Evolutionary conservation across 768 basidiomycete genomes (phyloP), one percentile per base, ranked within the genome.

Genomic region (Phaeolepiota aurea): DNA sequence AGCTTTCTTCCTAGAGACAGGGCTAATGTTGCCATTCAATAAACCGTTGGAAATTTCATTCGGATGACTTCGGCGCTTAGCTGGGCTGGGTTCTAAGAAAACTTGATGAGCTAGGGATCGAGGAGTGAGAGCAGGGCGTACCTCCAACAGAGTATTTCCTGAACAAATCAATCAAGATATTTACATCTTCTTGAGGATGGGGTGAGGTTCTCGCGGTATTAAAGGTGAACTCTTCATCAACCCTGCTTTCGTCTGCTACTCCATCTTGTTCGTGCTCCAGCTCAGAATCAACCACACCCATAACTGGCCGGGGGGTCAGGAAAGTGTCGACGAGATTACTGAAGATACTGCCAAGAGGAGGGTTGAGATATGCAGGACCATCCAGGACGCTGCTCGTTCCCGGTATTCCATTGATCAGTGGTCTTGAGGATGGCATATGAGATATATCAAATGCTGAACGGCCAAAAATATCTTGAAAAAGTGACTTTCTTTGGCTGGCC

Each of bases 401-500:
- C 33, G 38, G 20, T 42, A 43, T 12, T 49, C 48, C 20, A 44
- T 32, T 20, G 35, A 41, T 22, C 36, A 39, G 12, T 38, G 30
- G 18, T 38, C n/a, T 15, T 41, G 33, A 19, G 33, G 37, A 14
- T 40, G 15, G 20, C 20, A 23, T 14, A 20, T 32, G 21, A 15
- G 32, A 38, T 68, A 69, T 46, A 59, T 71, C 54, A 49, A 91
- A 78, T 2, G 84, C 83, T 32, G 87, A 76, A 44, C 75, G 66
- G 28, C 92, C 92, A 54, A 94, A 96, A 53, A 93, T 87, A 53
- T 93, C 90, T 57, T 89, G 84, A 63, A 93, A 89, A 4, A 96
- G 65, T 5, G 87, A 84, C 43, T 69, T 65, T 46, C 48, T 67
- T n/a, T n/a, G n/a, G n/a, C n/a, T n/a, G n/a, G n/a, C n/a, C n/a